phyloP scores from a whole-genome alignment of 805 yeast species.

The Yarrowia sp. region DNA sequence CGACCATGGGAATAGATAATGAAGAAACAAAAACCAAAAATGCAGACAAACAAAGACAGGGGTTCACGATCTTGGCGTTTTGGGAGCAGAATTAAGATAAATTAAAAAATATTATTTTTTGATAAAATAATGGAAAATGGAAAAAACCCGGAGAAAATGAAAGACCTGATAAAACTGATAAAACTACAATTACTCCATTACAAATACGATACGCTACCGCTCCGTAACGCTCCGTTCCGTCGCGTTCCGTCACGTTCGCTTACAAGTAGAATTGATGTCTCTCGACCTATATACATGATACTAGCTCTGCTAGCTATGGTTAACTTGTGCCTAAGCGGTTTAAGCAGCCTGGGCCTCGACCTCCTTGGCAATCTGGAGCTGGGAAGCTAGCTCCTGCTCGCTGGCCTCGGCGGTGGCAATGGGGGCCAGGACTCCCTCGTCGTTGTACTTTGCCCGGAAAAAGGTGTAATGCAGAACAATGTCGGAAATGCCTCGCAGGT shows the following conservation, averaged over 20 bases:
- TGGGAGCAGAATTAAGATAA: too few relatives aligned
- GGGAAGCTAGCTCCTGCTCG: slow-evolving; percentile 10
- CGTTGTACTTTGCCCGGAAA: slow-evolving; percentile 48
- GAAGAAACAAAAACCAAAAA: too few relatives aligned
- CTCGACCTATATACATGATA: slow-evolving; percentile 15
- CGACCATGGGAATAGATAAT: background rate
- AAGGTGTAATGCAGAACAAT: slow-evolving; percentile 89
- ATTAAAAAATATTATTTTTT: too few relatives aligned
- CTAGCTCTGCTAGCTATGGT: background rate
- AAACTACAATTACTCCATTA: too few relatives aligned
- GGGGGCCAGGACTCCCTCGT: slow-evolving; percentile 31
- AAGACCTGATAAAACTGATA: too few relatives aligned
- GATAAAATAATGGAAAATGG: too few relatives aligned
- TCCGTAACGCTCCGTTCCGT: too few relatives aligned
- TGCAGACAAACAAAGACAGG: background rate
- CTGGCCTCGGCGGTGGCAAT: slow-evolving; percentile 27
- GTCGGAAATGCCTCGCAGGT: slow-evolving; percentile 86
- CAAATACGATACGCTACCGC: too few relatives aligned
- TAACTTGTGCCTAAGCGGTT: background rate
- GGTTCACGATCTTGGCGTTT: background rate
- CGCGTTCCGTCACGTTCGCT: background rate
- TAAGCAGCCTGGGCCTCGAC: slow-evolving; percentile 2
- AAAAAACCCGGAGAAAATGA: too few relatives aligned
- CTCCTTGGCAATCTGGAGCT: slow-evolving; percentile 8
- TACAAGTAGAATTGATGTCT: slow-evolving; percentile 1